A percentile compares a stretch with the other conserved stretches of the same genome.
Conservation (phyloP, 108 stramenopile species). For the Fistulifera pelliculosa region DNA sequence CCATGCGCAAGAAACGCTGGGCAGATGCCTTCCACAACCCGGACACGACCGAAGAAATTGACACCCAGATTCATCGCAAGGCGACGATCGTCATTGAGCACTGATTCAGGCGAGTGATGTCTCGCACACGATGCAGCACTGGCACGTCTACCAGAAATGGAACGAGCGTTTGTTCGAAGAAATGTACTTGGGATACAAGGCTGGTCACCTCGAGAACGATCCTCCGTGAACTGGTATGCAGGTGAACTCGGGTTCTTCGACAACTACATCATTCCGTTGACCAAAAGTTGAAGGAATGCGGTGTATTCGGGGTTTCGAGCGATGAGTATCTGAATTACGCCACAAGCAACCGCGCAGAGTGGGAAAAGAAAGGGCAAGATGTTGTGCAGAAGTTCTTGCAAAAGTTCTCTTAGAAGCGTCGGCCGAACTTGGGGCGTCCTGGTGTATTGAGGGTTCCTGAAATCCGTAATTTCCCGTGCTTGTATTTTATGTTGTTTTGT, state of each 20-base stretch:
- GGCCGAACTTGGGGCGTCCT: too few relatives aligned
- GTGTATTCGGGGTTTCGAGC: slow-evolving; percentile 29
- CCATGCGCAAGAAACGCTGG: slow-evolving; percentile 7
- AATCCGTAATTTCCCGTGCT: too few relatives aligned
- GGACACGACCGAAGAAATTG: background rate
- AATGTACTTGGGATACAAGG: slow-evolving; percentile 1
- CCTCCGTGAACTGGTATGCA: slow-evolving; percentile 8
- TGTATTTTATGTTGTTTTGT: too few relatives aligned
- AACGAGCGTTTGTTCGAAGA: background rate
- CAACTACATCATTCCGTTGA: slow-evolving; percentile 31
- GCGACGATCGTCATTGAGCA: slow-evolving; percentile 3
- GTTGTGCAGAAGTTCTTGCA: slow-evolving; percentile 6
- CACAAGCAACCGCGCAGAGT: slow-evolving; percentile 5
- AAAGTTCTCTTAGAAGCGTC: too few relatives aligned
- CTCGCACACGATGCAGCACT: too few relatives aligned
- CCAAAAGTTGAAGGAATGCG: slow-evolving; percentile 35
- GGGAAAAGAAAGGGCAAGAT: slow-evolving; percentile 7
- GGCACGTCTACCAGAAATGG: too few relatives aligned
- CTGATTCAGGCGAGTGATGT: slow-evolving; percentile 4
- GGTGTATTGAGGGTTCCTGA: too few relatives aligned
- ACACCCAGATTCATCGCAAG: background rate
- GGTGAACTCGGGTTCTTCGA: slow-evolving; percentile 22
- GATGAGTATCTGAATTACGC: slow-evolving; percentile 14
- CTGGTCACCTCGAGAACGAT: background rate
- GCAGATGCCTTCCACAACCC: slow-evolving; percentile 1